These are phyloP conservation scores for Fusarium sp. DNA, from an alignment of 2,329 filamentous ascomycete species.

Conservation along the genomic window DNA sequence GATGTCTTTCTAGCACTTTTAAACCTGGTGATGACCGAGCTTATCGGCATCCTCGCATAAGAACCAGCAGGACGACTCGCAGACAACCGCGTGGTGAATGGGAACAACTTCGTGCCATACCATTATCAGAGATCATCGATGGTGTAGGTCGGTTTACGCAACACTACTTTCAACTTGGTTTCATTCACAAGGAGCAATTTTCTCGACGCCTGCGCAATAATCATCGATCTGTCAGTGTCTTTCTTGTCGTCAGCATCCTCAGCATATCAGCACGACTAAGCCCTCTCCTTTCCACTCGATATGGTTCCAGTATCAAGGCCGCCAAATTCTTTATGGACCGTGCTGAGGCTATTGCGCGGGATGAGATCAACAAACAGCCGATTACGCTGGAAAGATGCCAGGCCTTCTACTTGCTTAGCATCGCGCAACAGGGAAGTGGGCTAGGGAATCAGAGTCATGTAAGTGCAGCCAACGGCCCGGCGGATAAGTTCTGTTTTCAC, in stretches of 20 bases:
- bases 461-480: constrained; percentile 39
- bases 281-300: constrained; percentile 56
- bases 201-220: constrained; percentile 57
- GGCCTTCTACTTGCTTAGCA: constrained; percentile 66
- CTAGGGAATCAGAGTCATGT: constrained; percentile 64
- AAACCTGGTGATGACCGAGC: constrained; percentile 63
- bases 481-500: not conserved
- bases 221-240: constrained; percentile 60
- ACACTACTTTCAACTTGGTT: constrained; percentile 68
- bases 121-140: constrained; percentile 58
- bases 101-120: constrained; percentile 57
- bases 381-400: constrained; percentile 63
- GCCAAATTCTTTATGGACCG: constrained; percentile 63
- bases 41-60: constrained; percentile 63
- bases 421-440: constrained; percentile 66
- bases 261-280: constrained; percentile 66
- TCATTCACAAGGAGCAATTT: constrained; percentile 64
- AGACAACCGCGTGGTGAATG: constrained; percentile 52
- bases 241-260: constrained; percentile 64
- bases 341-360: constrained; percentile 59
- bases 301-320: constrained; percentile 61
- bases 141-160: constrained; percentile 62
- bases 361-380: constrained; percentile 58
- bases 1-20: constrained; percentile 54
- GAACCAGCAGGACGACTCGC: constrained; percentile 56